Conservation (phyloP, 805 yeast genomes). For the Cyberlindnera maritima region DNA sequence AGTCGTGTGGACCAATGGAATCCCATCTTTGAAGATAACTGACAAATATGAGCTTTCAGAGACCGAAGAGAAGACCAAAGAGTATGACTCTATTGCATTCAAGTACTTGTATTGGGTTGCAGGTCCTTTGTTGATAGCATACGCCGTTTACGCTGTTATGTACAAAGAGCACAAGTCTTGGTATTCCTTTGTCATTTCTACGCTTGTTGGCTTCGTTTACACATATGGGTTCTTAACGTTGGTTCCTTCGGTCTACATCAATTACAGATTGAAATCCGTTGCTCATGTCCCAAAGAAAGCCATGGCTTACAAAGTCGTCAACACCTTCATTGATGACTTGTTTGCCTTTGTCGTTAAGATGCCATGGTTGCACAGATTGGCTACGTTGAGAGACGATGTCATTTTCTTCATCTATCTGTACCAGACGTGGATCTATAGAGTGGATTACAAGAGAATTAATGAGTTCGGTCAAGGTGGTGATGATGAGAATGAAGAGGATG, state of each 20-base stretch:
- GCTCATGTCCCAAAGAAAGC: constrained; percentile 41
- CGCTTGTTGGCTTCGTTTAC: constrained; percentile 40
- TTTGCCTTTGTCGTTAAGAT: constrained; percentile 41
- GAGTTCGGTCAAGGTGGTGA: constrained; percentile 38
- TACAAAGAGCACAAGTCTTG: constrained; percentile 40
- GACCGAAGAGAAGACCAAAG: constrained; percentile 37
- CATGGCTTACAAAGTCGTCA: constrained; percentile 39
- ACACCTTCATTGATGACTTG: constrained; percentile 39
- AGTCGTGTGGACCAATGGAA: constrained; percentile 21
- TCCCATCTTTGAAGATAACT: constrained; percentile 26
- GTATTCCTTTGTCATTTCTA: constrained; percentile 39
- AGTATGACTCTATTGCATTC: constrained; percentile 40
- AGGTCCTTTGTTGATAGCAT: constrained; percentile 35
- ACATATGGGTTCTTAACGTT: constrained; percentile 40
- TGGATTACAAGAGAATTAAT: constrained; percentile 35
- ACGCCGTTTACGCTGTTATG: constrained; percentile 35
- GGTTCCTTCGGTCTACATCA: constrained; percentile 40
- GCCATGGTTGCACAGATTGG: constrained; percentile 40
- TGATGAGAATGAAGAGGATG: constrained; percentile 12
- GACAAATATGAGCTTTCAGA: constrained; percentile 36
- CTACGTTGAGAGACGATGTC: constrained; percentile 40
- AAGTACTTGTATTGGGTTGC: constrained; percentile 35
- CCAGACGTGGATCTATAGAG: constrained; percentile 39
- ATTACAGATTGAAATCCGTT: constrained; percentile 40
- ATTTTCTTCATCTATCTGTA: constrained; percentile 39